A percentile compares a stretch with the other conserved stretches of the same genome.
Evolutionary conservation across 164 flowering plant genomes (phyloP).

Genomic region (Magnolia sinica): DNA sequence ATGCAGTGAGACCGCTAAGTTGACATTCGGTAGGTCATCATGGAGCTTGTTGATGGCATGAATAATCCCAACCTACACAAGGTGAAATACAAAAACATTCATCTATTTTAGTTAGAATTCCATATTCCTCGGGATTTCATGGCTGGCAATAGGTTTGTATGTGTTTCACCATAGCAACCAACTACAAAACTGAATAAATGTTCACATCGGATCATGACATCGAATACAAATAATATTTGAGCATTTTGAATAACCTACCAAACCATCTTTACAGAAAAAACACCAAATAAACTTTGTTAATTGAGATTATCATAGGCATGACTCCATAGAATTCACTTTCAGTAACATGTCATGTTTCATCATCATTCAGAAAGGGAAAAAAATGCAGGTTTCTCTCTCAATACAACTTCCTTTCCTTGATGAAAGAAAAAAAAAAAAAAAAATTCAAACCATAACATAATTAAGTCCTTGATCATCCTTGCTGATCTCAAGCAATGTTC

Average conservation of each 20-base stretch:
- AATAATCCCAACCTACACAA: constrained; percentile 76
- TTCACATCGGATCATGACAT: too few species aligned
- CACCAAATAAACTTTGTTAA: too few species aligned
- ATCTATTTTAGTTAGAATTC: not conserved
- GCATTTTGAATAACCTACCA: not conserved
- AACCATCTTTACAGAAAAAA: not conserved
- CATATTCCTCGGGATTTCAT: not conserved
- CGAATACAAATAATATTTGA: not conserved
- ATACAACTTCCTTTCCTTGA: too few species aligned
- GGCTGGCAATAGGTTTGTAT: not conserved
- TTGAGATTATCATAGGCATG: too few species aligned
- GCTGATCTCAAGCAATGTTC: too few species aligned
- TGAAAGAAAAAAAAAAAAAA: too few species aligned
- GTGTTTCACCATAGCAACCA: not conserved
- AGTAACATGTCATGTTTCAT: too few species aligned
- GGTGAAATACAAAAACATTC: not conserved
- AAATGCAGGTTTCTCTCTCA: too few species aligned
- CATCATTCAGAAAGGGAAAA: too few species aligned
- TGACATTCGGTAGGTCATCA: constrained; percentile 74
- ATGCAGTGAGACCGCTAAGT: constrained; percentile 95
- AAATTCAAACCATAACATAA: too few species aligned
- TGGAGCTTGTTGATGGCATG: constrained; percentile 86
- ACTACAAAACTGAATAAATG: not conserved
- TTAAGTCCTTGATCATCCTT: too few species aligned
- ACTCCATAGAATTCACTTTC: too few species aligned